Conservation (phyloP, 2,329 filamentous ascomycete genomes). For the Coniochaeta pulveracea region DNA sequence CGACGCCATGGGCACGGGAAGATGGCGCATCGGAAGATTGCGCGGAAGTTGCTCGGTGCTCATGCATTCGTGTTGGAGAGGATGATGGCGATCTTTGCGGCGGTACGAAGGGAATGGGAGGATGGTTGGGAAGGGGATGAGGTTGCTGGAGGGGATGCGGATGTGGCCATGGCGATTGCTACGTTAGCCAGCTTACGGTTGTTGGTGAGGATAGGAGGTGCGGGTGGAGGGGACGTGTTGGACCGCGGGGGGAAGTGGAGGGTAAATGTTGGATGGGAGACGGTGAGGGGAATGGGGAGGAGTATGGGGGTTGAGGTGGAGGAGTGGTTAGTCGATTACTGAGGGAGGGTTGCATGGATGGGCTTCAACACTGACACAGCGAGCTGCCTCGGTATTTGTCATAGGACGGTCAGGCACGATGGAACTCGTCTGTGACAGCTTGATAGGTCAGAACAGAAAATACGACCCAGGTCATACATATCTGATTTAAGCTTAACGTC, state of each 20-base stretch:
- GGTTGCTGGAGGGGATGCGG: conserved; percentile 30
- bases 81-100: conserved; percentile 65
- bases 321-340: conserved; percentile 67
- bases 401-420: no score
- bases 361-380: no score
- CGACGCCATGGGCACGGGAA: conserved; percentile 18
- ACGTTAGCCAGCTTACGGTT: conserved; percentile 62
- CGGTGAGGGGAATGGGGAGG: conserved; percentile 57
- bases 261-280: conserved; percentile 71
- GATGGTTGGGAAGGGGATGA: conserved; percentile 13
- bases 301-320: conserved; percentile 69
- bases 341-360: no score
- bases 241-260: conserved; percentile 66
- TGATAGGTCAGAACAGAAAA: no score
- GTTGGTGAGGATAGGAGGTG: conserved; percentile 51
- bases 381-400: no score
- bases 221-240: conserved; percentile 42
- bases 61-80: conserved; percentile 69
- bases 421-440: no score
- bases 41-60: conserved; percentile 65
- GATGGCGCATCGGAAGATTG: conserved; percentile 57
- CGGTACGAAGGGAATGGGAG: conserved; percentile 48
- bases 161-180: conserved; percentile 54
- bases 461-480: no score
- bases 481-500: no score